Base-by-base conservation (phyloP, 352 stramenopile genomes). In the Phytopythium ostracodes region DNA sequence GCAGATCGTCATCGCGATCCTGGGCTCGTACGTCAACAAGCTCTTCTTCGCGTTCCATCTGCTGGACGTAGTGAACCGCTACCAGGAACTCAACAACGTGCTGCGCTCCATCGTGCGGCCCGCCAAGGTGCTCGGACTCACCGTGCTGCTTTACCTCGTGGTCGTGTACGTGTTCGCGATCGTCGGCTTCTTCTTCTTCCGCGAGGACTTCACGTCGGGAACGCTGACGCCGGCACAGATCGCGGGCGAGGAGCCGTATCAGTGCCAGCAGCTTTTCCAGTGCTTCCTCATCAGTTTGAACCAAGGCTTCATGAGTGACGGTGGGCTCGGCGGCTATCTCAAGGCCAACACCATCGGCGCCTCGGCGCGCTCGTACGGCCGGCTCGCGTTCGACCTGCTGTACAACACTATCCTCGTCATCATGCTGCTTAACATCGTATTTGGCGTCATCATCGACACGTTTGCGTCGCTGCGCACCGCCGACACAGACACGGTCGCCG, bases 361-460 rank as follows among this genome's bases (percentile, higher is more conserved):
- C 29, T 71, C 68, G 2, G 40, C 46, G 0, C 65, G 70, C 18
- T 88, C 79, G 0, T 92, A 91, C 51, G 68, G 59, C 20, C 79
- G 81, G 4, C 65, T 92, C 25, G 65, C 64, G 27, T 92, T 88
- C 55, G 83, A 91, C 35, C 44, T 87, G 20, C 56, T 82, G 15
- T 92, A 84, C 75, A 89, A 92, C 69, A 80, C 75, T 20, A 64
- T 89, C 40, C 70, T 92, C 17, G 73, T 91, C 36, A 77, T 91
- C 24, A 70, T 91, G 56, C 73, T 92, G n/a, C 65, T 90, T 59
- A 92, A 92, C 53, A 69, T 91, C 35, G 67, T 89, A 24, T 92
- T 92, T 58, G 83, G 81, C 27, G 76, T 92, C 22, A 92, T 92
- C 62, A 89, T 92, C 56, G 83, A 92, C 55, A 92, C 76, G 20